Evolutionary conservation across 345 rosid genomes (phyloP).

Genomic region (Populus deltoides): DNA sequence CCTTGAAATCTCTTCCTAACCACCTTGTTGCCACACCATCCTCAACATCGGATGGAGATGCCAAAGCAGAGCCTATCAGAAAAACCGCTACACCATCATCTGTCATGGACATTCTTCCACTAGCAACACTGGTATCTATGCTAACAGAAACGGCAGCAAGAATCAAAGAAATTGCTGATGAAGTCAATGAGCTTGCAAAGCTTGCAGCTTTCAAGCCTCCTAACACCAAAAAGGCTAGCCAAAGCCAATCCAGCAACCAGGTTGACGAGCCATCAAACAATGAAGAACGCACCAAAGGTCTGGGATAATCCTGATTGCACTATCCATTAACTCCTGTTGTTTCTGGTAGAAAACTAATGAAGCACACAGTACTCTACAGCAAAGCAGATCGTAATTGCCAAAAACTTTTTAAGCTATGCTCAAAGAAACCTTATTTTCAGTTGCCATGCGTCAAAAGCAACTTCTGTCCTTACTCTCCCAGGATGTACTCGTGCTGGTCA

Average conservation of each 20-base stretch:
- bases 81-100: slow-evolving; percentile 26
- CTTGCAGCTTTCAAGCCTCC: slow-evolving; percentile 55
- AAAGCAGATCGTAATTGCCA: background rate
- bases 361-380: background rate
- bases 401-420: background rate
- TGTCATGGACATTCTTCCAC: slow-evolving; percentile 54
- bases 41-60: slow-evolving; percentile 18
- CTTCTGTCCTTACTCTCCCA: background rate
- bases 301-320: background rate
- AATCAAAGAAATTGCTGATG: slow-evolving; percentile 45
- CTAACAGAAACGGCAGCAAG: slow-evolving; percentile 53
- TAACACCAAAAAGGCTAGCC: slow-evolving; percentile 21
- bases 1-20: slow-evolving; percentile 45
- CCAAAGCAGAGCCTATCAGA: slow-evolving; percentile 8
- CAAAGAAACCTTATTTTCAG: background rate
- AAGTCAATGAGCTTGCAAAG: slow-evolving; percentile 47
- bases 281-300: slow-evolving; percentile 14
- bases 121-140: slow-evolving; percentile 54
- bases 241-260: slow-evolving; percentile 2
- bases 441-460: background rate
- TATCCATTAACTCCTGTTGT: background rate
- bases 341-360: background rate
- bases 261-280: slow-evolving; percentile 8
- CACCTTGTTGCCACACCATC: background rate
- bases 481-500: background rate